Evolutionary conservation across 371 early-diverging fungal species (phyloP).

Genomic region (Mucor ambiguus): DNA sequence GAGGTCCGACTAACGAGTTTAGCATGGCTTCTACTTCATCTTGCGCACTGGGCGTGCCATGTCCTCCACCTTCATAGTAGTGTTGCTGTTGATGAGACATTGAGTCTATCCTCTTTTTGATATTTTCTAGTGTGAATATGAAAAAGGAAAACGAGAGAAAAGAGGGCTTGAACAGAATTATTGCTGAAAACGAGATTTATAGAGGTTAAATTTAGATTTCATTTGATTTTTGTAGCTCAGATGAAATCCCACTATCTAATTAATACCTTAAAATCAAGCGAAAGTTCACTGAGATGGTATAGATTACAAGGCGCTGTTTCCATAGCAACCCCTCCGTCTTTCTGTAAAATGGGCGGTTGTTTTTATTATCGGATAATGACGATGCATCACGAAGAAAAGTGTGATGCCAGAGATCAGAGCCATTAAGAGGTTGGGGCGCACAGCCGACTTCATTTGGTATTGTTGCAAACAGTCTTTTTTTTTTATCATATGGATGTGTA

Average conservation of each 20-base stretch:
- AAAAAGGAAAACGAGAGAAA: constrained; percentile 5
- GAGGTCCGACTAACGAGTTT: constrained; percentile 21
- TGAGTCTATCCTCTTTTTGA: not conserved
- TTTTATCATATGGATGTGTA: too few species aligned
- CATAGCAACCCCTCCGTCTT: too few species aligned
- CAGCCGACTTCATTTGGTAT: too few species aligned
- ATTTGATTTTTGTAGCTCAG: not conserved
- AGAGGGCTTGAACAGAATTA: not conserved
- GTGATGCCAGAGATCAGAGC: too few species aligned
- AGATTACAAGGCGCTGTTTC: too few species aligned
- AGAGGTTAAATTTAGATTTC: not conserved
- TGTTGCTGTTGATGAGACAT: constrained; percentile 23
- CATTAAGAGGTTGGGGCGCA: too few species aligned
- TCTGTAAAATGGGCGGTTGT: too few species aligned
- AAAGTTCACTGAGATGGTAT: too few species aligned
- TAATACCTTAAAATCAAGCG: not conserved
- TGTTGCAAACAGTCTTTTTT: too few species aligned
- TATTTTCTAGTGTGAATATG: not conserved
- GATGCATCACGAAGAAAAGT: too few species aligned
- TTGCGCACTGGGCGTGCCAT: not conserved
- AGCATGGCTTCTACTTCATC: constrained; percentile 26
- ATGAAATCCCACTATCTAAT: not conserved
- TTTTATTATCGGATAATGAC: too few species aligned
- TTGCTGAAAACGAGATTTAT: not conserved
- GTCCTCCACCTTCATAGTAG: constrained; percentile 9